phyloP scores from a whole-genome alignment of 805 yeast genomes.

The Teunomyces stri region DNA sequence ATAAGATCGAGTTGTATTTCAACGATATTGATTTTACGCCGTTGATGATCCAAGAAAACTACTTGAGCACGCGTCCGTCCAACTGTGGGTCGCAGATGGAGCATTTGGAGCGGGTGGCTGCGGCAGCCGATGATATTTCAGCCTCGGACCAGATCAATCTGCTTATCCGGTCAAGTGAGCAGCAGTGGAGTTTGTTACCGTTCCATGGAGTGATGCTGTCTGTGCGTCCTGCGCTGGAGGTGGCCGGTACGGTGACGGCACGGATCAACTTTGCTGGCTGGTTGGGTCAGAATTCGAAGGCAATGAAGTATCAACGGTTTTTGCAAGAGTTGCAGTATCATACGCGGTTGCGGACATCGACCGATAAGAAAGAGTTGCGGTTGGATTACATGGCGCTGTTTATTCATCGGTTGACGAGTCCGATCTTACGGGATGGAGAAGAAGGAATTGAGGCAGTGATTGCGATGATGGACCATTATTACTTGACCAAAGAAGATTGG shows the following conservation, averaged over 20 bases:
- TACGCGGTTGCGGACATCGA: constrained; percentile 73
- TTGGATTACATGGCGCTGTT: constrained; percentile 71
- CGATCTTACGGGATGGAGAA: constrained; percentile 53
- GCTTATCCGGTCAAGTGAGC: constrained; percentile 84
- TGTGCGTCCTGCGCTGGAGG: constrained; percentile 70
- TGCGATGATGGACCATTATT: constrained; percentile 78
- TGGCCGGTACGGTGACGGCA: constrained; percentile 68
- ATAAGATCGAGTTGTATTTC: constrained; percentile 84
- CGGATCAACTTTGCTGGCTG: constrained; percentile 79
- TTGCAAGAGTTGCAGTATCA: constrained; percentile 89
- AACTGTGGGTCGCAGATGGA: constrained; percentile 34
- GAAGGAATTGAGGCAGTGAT: constrained; percentile 69
- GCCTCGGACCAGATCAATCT: constrained; percentile 78
- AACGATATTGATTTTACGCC: constrained; percentile 95
- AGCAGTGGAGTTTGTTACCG: constrained; percentile 92
- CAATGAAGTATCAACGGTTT: constrained; percentile 70
- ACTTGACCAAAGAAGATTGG: constrained; percentile 88
- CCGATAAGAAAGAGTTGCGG: constrained; percentile 72
- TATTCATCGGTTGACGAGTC: constrained; percentile 53
- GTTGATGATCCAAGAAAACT: constrained; percentile 94
- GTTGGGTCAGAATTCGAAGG: constrained; percentile 88
- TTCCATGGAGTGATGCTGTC: constrained; percentile 85
- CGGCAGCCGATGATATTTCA: constrained; percentile 87
- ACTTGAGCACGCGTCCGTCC: constrained; percentile 63
- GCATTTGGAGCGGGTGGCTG: constrained; percentile 61